Percentiles rank a stretch among this genome's conserved stretches.
These are phyloP conservation scores for Solanum aculeatissimum DNA, from an alignment of 305 asterid species.

Conservation along the genomic window DNA sequence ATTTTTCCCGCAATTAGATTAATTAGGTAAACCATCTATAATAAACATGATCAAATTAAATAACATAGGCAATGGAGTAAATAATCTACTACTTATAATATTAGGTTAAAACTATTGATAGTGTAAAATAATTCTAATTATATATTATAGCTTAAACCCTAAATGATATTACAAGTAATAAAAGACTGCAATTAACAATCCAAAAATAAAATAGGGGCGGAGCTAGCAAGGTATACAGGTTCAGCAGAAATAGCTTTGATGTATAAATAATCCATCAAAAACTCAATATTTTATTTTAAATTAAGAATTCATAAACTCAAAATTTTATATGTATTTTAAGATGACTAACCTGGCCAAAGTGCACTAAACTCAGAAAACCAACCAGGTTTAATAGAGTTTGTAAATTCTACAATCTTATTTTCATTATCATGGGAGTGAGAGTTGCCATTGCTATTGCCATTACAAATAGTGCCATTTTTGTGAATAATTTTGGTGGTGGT, in stretches of 20 bases:
- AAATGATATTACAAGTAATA: neutral
- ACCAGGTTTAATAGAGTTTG: neutral
- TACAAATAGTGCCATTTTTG: neutral
- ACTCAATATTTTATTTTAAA: neutral
- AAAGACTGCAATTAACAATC: neutral
- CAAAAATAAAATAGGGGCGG: neutral
- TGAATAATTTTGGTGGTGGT: neutral
- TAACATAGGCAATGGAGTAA: neutral
- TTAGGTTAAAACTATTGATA: neutral
- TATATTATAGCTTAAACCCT: neutral
- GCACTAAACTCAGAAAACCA: constrained; percentile 8
- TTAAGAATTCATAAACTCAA: neutral
- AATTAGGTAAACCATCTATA: neutral
- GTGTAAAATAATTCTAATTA: neutral
- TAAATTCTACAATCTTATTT: neutral
- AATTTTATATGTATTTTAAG: neutral
- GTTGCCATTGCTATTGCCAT: neutral
- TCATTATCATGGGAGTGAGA: neutral
- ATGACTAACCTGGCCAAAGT: constrained; percentile 3
- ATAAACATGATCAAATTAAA: neutral
- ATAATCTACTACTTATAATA: neutral
- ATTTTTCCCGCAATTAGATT: no score
- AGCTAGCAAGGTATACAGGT: neutral
- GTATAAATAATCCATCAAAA: neutral
- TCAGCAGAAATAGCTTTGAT: neutral